A percentile compares a stretch with the other conserved stretches of the same genome.
These are phyloP conservation scores for Globisporangium echinulatum DNA, from an alignment of 352 stramenopile species.

Conservation along the genomic window DNA sequence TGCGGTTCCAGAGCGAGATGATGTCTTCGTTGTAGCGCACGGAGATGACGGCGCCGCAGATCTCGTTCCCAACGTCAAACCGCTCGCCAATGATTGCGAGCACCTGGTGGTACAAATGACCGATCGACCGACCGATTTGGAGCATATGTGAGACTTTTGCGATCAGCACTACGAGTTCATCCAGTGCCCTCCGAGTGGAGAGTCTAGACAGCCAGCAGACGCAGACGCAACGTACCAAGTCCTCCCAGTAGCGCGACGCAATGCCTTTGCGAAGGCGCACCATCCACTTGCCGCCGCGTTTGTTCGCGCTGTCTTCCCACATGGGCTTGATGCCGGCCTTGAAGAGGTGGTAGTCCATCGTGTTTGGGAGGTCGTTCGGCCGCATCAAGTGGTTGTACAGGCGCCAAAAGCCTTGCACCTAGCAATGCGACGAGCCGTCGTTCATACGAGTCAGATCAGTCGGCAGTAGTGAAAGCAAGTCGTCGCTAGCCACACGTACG, in stretches of 20 bases:
- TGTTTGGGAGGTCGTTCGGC: slow-evolving; percentile 86
- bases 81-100: slow-evolving; percentile 92
- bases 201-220: too few species aligned
- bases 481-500: slow-evolving; percentile 17
- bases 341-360: slow-evolving; percentile 92
- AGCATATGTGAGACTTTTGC: too few species aligned
- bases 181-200: too few species aligned
- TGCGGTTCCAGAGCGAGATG: slow-evolving; percentile 93
- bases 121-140: not conserved
- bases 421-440: not conserved
- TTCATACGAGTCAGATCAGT: slow-evolving; percentile 1
- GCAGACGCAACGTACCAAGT: slow-evolving; percentile 47
- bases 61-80: slow-evolving; percentile 92
- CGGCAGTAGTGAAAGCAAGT: not conserved
- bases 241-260: slow-evolving; percentile 89
- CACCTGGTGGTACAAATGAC: slow-evolving; percentile 27
- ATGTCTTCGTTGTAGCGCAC: slow-evolving; percentile 92
- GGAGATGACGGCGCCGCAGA: slow-evolving; percentile 88
- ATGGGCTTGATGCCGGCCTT: slow-evolving; percentile 93
- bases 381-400: slow-evolving; percentile 92
- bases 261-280: slow-evolving; percentile 91
- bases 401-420: slow-evolving; percentile 91
- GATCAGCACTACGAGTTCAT: too few species aligned
- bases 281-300: slow-evolving; percentile 91
- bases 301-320: slow-evolving; percentile 91